phyloP scores from a whole-genome alignment of 352 stramenopile species.

The Sclerospora graminicola region DNA sequence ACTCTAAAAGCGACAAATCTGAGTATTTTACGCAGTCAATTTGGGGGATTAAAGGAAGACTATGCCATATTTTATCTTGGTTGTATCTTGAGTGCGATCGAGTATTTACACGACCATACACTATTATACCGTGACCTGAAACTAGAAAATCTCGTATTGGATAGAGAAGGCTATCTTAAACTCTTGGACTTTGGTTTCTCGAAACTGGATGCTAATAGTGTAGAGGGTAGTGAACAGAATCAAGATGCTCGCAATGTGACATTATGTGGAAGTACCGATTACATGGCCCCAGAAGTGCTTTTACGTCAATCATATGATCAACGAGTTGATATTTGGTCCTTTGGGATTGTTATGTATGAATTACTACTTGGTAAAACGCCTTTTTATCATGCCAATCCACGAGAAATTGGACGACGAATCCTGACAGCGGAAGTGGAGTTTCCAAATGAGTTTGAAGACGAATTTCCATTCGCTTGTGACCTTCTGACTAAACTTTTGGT shows the following conservation, averaged over 20 bases:
- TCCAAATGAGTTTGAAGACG: slow-evolving; percentile 33
- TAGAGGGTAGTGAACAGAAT: slow-evolving; percentile 1
- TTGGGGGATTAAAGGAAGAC: slow-evolving; percentile 41
- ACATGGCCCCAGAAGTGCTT: slow-evolving; percentile 68
- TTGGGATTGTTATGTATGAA: slow-evolving; percentile 73
- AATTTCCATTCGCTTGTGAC: slow-evolving; percentile 21
- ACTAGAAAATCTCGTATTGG: slow-evolving; percentile 82
- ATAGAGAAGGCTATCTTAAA: slow-evolving; percentile 83
- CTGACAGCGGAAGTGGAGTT: slow-evolving; percentile 39
- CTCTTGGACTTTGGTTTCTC: slow-evolving; percentile 74
- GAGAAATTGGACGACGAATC: slow-evolving; percentile 64
- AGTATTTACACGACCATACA: slow-evolving; percentile 60
- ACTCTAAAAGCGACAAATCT: slow-evolving; percentile 7
- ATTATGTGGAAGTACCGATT: slow-evolving; percentile 67
- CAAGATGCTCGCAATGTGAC: slow-evolving; percentile 28
- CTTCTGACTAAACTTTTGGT: slow-evolving; percentile 4
- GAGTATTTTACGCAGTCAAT: slow-evolving; percentile 23
- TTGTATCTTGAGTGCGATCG: slow-evolving; percentile 73
- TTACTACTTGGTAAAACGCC: slow-evolving; percentile 45
- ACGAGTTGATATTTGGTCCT: slow-evolving; percentile 56
- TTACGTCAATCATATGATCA: slow-evolving; percentile 46
- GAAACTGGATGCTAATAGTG: slow-evolving; percentile 36
- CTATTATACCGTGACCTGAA: slow-evolving; percentile 88
- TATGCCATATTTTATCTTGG: slow-evolving; percentile 84
- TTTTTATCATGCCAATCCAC: slow-evolving; percentile 84